Evolutionary conservation across 192 early-diverging fungal genomes (phyloP), one percentile per base, ranked within the genome.

Genomic region (Backusella sp.): DNA sequence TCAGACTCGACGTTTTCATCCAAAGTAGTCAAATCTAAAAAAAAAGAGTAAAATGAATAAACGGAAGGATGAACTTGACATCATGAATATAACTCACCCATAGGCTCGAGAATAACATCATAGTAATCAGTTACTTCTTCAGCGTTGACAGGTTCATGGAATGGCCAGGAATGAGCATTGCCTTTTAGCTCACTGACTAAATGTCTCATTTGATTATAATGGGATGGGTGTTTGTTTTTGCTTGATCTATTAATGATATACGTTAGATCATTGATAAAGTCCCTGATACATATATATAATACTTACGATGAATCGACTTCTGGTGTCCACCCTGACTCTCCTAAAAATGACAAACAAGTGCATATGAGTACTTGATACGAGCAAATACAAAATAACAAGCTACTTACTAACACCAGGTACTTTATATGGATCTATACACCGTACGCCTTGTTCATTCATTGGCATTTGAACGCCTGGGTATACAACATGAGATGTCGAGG

Each of bases 81-180:
- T 15, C 14, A 7, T 2, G 35, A 76, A 7, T 49, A 37, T n/a
- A 19, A 35, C 28, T 73, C 80, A 95, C 93, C 95, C 97, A 99
- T 99, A 8, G 98, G 98, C 66, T 98, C 91, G 68, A 92, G 97
- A 81, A 99, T 96, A 37, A 99, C 93, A 7, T 91, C 86, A 74
- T 99, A 97, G 79, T 99, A 99, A 80, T 98, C 96, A 2, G 94
- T 89, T 1, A 99, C 97, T 35, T 95, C 93, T 30, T 92, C 86
- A 3, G 86, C 81, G 52, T 95, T 91, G 11, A 99, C 98, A 11
- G 97, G 96, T 44, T 94, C 90, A 73, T 88, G 88, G 81, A 99
- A 99, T 7, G 98, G 96, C 97, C 97, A 99, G 8, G 96, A 88
- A 28, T 89, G 86, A 0, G 88, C 80, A 82, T 97, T 93, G 6